Evolutionary conservation across 2,329 filamentous ascomycete species (phyloP), one percentile per base, ranked within the genome.

Genomic region (Colletotrichum higginsianum): DNA sequence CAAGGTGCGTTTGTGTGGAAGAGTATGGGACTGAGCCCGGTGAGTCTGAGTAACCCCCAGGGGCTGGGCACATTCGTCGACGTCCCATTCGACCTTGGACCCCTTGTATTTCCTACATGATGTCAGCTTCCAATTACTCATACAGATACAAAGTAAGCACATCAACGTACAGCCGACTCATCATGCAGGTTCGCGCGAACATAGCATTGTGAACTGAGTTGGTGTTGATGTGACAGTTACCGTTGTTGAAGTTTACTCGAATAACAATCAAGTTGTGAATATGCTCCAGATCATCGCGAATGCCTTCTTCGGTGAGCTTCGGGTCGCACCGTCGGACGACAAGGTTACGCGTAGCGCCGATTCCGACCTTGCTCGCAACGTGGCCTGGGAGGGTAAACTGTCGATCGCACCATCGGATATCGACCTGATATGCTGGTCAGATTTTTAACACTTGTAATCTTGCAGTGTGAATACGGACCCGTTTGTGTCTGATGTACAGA

Each of bases 221-320:
- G 9, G 92, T 94, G 66, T 89, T 91, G 74, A 97, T 90, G 79
- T 89, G 89, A 70, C 88, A 92, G 79, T 90, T 88, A 4, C 86
- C 85, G 21, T 86, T 83, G 3, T 82, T 80, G 79, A 93, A 92
- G 9, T 82, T 81, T 55, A 96, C 82, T 53, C 88, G 88, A 76
- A 96, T 85, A 13, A 97, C 88, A 26, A 92, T 84, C 1, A 97
- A 86, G 73, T 94, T 93, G 83, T 96, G 91, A 72, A 97, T 96
- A 78, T 97, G 94, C 30, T 95, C 92, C 47, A 96, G 86, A 76
- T 97, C 93, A 5, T 91, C 87, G 13, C 92, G 90, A 74, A 97
- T 90, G 18, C 82, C 81, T 9, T 88, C 82, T 74, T 91, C 91
- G 0, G 90, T 94, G 75, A 93, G 83, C 64, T 83, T 86, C 64